Base-by-base conservation (phyloP, 176 grass and related monocot genomes). In the Dactylis glomerata region DNA sequence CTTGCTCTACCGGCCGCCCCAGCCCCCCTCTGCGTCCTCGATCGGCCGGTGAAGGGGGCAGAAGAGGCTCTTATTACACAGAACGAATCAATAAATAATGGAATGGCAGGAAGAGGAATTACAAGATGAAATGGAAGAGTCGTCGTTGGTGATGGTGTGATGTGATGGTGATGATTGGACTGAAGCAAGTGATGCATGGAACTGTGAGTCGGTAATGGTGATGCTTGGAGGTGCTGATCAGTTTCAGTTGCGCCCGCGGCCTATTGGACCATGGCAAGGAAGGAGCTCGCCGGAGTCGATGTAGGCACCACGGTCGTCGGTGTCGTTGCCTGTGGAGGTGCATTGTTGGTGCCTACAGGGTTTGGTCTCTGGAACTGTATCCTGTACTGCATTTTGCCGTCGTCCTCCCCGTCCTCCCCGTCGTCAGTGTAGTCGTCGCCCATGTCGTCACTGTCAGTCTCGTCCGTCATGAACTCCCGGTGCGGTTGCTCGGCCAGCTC, bases 21-120 rank as follows among this genome's bases (percentile, higher is more conserved):
- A 0, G 28, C 28, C 69, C 75, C 57, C 58, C 41, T 69, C 81
- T 44, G 50, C 76, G 69, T 84, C 85, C 85, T 87, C 70, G 61
- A 64, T 64, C 61, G 68, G 75, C 79, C 62, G 61, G 68, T 87
- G 74, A 34, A 84, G 75, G 75, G 81, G 81, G 19, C 34, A 75
- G 76, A 45, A 76, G 46, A 74, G 76, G 76, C 61, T 44, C 85
- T 91, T 91, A 91, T 87, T 91, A 84, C 71, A 87, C 66, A 46
- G 33, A 87, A 87, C 61, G 80, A 91, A 91, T 87, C 68, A 91
- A 87, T 87, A 84, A 91, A 91, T 91, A 91, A 91, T 91, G 81
- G 70, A 91, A 87, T 87, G 76, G 76, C 69, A 81, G 42, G 46
- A 68, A 38, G 68, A 20, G 33, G 81, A 81, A 84, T 87, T 87